Conservation (phyloP, 192 early-diverging fungal species). For the Mortierella alpina region DNA sequence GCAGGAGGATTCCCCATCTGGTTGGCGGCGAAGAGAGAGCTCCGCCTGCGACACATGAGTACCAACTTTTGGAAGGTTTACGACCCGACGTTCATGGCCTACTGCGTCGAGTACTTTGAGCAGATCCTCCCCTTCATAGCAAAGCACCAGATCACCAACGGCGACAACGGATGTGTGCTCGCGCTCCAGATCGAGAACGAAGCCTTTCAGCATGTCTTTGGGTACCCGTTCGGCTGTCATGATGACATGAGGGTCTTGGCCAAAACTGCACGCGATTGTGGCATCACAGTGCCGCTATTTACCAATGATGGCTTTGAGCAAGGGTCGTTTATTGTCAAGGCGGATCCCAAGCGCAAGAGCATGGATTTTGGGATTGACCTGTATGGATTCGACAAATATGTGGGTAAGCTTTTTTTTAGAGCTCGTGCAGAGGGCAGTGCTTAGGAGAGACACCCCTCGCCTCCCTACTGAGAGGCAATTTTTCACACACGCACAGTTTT, state of each 20-base stretch:
- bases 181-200: conserved; percentile 89
- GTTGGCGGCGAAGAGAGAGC: conserved; percentile 77
- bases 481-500: conserved; percentile 51
- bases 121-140: conserved; percentile 81
- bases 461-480: not conserved
- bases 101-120: conserved; percentile 81
- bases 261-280: conserved; percentile 78
- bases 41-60: conserved; percentile 79
- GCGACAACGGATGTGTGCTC: conserved; percentile 75
- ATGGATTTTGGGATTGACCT: conserved; percentile 76
- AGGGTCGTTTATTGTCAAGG: conserved; percentile 68
- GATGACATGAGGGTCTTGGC: conserved; percentile 86
- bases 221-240: conserved; percentile 77
- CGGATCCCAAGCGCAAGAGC: conserved; percentile 48
- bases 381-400: conserved; percentile 87
- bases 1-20: conserved; percentile 82
- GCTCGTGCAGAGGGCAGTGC: not conserved
- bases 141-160: conserved; percentile 79
- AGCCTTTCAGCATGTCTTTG: conserved; percentile 66
- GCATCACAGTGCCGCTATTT: conserved; percentile 84
- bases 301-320: conserved; percentile 86
- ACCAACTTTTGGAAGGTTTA: conserved; percentile 73
- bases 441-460: no score
- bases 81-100: conserved; percentile 74
- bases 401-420: conserved; percentile 54